Evolutionary conservation across 2,329 filamentous ascomycete species (phyloP).

Genomic region (Cladosporium velox): DNA sequence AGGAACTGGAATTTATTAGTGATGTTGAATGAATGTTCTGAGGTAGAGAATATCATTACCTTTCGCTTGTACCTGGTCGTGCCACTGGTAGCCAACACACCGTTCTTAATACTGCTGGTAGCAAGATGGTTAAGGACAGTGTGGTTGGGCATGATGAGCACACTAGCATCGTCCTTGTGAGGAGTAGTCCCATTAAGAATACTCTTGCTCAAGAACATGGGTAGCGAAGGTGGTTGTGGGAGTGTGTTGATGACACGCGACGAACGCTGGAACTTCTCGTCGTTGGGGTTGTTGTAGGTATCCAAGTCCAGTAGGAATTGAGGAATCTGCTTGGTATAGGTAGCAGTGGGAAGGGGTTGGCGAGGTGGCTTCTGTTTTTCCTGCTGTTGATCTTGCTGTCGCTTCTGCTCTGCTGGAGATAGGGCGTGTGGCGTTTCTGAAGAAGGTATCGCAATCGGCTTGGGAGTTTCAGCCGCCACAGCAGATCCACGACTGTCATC

Average conservation of each 20-base stretch:
- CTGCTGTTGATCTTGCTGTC: constrained; percentile 10
- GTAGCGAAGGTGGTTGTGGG: constrained; percentile 80
- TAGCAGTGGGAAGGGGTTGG: constrained; percentile 48
- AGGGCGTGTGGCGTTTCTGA: constrained; percentile 8
- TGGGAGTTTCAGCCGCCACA: constrained; percentile 23
- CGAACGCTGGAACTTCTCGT: constrained; percentile 73
- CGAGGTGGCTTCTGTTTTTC: constrained; percentile 24
- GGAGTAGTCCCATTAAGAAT: constrained; percentile 89
- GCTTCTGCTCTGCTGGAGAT: constrained; percentile 4
- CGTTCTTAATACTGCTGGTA: constrained; percentile 97
- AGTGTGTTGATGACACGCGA: constrained; percentile 74
- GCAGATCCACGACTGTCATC: not conserved
- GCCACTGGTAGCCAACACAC: constrained; percentile 89
- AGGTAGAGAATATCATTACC: constrained; percentile 47
- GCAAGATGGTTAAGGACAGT: constrained; percentile 95
- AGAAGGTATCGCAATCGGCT: constrained; percentile 23
- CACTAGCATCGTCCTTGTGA: constrained; percentile 97
- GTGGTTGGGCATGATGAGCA: constrained; percentile 94
- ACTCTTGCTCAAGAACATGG: constrained; percentile 88
- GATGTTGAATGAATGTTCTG: not conserved
- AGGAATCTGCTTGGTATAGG: constrained; percentile 75
- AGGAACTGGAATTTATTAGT: constrained; percentile 64
- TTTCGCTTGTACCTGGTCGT: constrained; percentile 98
- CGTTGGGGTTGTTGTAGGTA: constrained; percentile 58
- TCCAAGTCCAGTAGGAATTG: constrained; percentile 86